phyloP scores from a whole-genome alignment of 108 stramenopile genomes.

The Epipyxis sp. region DNA sequence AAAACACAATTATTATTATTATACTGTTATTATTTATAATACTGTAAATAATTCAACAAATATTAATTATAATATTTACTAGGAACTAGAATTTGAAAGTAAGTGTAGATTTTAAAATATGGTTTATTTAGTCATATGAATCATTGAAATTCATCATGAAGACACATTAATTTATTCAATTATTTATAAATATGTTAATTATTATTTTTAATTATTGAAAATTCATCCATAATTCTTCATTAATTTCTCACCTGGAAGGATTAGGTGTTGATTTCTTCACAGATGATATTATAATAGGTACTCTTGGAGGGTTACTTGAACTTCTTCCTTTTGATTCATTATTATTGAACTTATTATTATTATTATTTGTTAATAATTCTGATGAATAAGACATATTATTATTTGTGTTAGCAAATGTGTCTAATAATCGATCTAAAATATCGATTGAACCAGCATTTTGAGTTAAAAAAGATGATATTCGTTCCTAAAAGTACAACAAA shows the following conservation, averaged over 20 bases:
- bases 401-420: neutral
- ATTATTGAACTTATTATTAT: too few species aligned
- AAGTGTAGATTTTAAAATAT: too few species aligned
- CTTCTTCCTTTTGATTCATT: too few species aligned
- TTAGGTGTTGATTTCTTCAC: neutral
- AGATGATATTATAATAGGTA: neutral
- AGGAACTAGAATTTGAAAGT: neutral
- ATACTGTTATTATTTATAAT: neutral
- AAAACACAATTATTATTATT: neutral
- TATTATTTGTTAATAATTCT: neutral
- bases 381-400: neutral
- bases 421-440: neutral
- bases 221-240: too few species aligned
- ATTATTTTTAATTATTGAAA: too few species aligned
- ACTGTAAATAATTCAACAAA: neutral
- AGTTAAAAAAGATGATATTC: neutral
- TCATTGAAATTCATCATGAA: too few species aligned
- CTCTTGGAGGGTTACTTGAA: too few species aligned
- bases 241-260: neutral
- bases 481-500: too few species aligned
- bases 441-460: constrained; percentile 1
- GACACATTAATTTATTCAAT: too few species aligned
- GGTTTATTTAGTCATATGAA: too few species aligned
- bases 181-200: too few species aligned
- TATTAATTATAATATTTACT: neutral